phyloP scores from a whole-genome alignment of 805 yeast species.

The Ogataea nakhonphanomensis region DNA sequence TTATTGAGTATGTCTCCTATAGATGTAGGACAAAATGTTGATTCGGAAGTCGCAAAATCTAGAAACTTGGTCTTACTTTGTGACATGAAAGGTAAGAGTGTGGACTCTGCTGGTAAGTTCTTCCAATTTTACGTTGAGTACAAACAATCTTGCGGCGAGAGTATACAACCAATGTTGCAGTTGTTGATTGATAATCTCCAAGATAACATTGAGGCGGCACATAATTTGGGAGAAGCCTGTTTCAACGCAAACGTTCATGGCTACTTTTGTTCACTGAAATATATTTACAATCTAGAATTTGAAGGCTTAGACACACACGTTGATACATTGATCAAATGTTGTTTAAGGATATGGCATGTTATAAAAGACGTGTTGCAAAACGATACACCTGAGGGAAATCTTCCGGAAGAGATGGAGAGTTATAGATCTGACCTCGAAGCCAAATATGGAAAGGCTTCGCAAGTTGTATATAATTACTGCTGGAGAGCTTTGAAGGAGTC shows the following conservation, averaged over 20 bases:
- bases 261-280: constrained; percentile 53
- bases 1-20: constrained; percentile 45
- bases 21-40: constrained; percentile 23
- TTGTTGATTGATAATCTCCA: constrained; percentile 35
- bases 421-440: constrained; percentile 32
- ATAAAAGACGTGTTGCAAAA: constrained; percentile 52
- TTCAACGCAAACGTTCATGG: constrained; percentile 63
- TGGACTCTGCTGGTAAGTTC: constrained; percentile 77
- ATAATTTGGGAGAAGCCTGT: constrained; percentile 42
- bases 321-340: constrained; percentile 7
- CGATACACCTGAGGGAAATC: constrained; percentile 69
- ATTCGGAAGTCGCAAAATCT: constrained; percentile 19
- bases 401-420: constrained; percentile 45
- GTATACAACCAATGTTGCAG: constrained; percentile 28
- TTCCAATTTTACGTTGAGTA: constrained; percentile 48
- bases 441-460: constrained; percentile 38
- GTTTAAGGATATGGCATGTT: constrained; percentile 39
- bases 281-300: constrained; percentile 25
- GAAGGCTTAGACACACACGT: constrained; percentile 4
- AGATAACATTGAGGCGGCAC: constrained; percentile 33
- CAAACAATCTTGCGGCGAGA: constrained; percentile 13
- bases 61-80: constrained; percentile 31
- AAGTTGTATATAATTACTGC: constrained; percentile 57
- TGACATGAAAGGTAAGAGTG: constrained; percentile 54
- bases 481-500: constrained; percentile 87